phyloP scores from a whole-genome alignment of 805 yeast species.

The Isabelozyma gotoi region DNA sequence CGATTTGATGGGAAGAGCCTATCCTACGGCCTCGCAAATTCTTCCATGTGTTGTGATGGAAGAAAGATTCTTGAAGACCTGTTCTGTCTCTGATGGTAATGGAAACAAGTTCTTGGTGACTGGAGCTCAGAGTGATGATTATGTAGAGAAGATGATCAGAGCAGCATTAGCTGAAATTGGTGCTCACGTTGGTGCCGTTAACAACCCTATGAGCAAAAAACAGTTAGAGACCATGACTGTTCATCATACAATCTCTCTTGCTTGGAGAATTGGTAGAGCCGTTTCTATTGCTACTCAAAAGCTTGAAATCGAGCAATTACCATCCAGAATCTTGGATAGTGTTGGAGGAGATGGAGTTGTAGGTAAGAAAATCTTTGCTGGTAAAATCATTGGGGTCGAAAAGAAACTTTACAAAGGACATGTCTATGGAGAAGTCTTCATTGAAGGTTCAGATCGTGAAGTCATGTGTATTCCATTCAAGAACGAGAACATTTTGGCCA shows the following conservation, averaged over 20 bases:
- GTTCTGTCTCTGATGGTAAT: slow-evolving; percentile 37
- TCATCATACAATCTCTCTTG: slow-evolving; percentile 33
- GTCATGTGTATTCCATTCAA: slow-evolving; percentile 42
- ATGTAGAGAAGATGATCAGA: slow-evolving; percentile 38
- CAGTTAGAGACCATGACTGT: slow-evolving; percentile 13
- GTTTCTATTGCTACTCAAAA: slow-evolving; percentile 36
- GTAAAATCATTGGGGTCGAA: slow-evolving; percentile 45
- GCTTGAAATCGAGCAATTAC: slow-evolving; percentile 33
- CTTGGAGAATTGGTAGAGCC: slow-evolving; percentile 51
- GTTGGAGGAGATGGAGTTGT: slow-evolving; percentile 33
- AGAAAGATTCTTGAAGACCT: slow-evolving; percentile 20
- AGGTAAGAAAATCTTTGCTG: slow-evolving; percentile 29
- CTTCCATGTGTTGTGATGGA: slow-evolving; percentile 25
- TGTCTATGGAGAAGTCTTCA: slow-evolving; percentile 43
- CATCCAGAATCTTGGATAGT: slow-evolving; percentile 34
- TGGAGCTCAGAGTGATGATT: slow-evolving; percentile 25
- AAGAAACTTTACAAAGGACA: slow-evolving; percentile 42
- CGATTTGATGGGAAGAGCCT: slow-evolving; percentile 51
- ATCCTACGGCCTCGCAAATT: slow-evolving; percentile 45
- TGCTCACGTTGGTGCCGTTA: slow-evolving; percentile 36
- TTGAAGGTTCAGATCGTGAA: slow-evolving; percentile 18
- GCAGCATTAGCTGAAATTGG: slow-evolving; percentile 46
- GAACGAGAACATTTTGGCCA: slow-evolving; percentile 45
- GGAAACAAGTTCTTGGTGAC: slow-evolving; percentile 37
- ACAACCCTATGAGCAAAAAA: slow-evolving; percentile 27